Base-by-base conservation (phyloP, 106 monocot genomes). In the Amphibolis antarctica region DNA sequence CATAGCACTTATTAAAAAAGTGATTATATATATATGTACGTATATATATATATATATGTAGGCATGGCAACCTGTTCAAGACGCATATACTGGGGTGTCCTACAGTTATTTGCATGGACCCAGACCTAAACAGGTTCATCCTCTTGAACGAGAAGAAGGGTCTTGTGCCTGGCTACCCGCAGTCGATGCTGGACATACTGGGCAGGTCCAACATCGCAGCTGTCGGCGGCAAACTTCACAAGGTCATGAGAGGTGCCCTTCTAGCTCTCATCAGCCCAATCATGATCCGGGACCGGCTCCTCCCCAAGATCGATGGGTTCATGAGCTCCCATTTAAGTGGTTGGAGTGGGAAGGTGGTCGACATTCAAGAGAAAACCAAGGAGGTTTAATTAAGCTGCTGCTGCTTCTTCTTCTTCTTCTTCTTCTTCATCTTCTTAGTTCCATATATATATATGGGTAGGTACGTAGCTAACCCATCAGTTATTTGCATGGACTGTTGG, bases 61-160 rank as follows among this genome's bases (percentile, higher is more conserved):
- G 96, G 78, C 85, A 98, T 71, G 96, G 96, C 12, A 77, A 58
- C 65, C 57, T 98, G 55, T 98, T 90, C 79, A 90, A 85, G 59
- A 76, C 90, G 10, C 96, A 91, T 22, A 80, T 98, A 64, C 65
- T 98, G 46, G 96, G 96, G 28, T 98, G 86, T 15, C 96, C 96
- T 7, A 98, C 96, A 55, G 90, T 91, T 12, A 76, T 90, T 1
- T 91, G 80, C 74, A 90, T 91, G 96, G 96, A 98, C 69, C 82
- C 86, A 62, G 90, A 90, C 53, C 50, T 91, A 15, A 98, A 98
- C 75, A 81, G 80, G 62, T 87, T 64, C 66, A 86, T 87, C 29
- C 80, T 98, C 45, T 75, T 91, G 80, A 98, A 77, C 53, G 96
- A 98, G 70, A 76, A 86, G 29, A 80, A 82, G 50, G 86, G 96